Evolutionary conservation across 768 basidiomycete genomes (phyloP).

Genomic region (Chalciporus chontae): DNA sequence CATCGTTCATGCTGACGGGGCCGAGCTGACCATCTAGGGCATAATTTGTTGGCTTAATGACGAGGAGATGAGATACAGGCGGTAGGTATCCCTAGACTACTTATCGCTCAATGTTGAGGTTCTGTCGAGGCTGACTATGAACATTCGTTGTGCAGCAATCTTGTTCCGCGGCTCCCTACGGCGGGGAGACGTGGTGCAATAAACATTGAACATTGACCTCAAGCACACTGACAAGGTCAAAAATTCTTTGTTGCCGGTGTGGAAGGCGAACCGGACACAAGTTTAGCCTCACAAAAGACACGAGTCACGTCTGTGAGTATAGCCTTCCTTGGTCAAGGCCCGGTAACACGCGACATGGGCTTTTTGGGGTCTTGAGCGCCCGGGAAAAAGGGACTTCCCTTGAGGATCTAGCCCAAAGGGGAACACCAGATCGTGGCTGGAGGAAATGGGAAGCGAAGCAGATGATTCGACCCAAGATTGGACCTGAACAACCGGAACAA

Average conservation of each 20-base stretch:
- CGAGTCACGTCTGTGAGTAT: slow-evolving; percentile 25
- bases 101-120: slow-evolving; percentile 5
- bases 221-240: slow-evolving; percentile 9
- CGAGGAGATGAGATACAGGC: slow-evolving; percentile 6
- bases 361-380: slow-evolving; percentile 26
- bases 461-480: slow-evolving; percentile 29
- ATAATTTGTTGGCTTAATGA: slow-evolving; percentile 9
- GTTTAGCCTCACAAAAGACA: slow-evolving; percentile 23
- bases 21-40: slow-evolving; percentile 15
- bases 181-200: slow-evolving; percentile 13
- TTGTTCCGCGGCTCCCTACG: slow-evolving; percentile 23
- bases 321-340: slow-evolving; percentile 27
- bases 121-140: slow-evolving; percentile 1
- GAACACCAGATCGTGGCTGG: slow-evolving; percentile 42
- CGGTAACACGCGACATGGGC: slow-evolving; percentile 26
- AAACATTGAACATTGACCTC: slow-evolving; percentile 7
- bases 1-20: slow-evolving; percentile 15
- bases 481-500: slow-evolving; percentile 21
- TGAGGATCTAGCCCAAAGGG: slow-evolving; percentile 44
- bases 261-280: slow-evolving; percentile 7
- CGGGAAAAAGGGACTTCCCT: slow-evolving; percentile 21
- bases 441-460: slow-evolving; percentile 39
- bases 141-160: slow-evolving; percentile 24
- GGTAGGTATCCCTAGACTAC: background rate
- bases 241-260: slow-evolving; percentile 12